Evolutionary conservation across 2,329 filamentous ascomycete species (phyloP).

Genomic region (Leptographium lundbergii): DNA sequence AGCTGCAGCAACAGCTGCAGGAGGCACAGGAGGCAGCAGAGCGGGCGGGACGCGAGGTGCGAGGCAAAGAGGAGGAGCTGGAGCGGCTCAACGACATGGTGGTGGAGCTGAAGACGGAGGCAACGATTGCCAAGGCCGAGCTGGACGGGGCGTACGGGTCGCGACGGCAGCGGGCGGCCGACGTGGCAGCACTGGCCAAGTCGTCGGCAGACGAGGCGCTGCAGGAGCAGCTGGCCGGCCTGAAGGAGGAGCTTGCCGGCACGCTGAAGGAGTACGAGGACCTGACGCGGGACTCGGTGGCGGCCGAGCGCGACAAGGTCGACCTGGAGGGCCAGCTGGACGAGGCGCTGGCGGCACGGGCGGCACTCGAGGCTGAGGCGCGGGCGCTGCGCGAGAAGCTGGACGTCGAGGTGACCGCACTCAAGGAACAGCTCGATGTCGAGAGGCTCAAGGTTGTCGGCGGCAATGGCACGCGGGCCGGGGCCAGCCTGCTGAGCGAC

Average conservation of each 20-base stretch:
- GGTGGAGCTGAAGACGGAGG: slow-evolving; percentile 48
- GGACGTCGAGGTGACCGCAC: slow-evolving; percentile 28
- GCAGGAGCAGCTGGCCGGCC: slow-evolving; percentile 32
- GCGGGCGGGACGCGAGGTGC: slow-evolving; percentile 16
- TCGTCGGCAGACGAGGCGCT: slow-evolving; percentile 34
- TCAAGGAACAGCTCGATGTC: slow-evolving; percentile 39
- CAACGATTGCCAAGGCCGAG: slow-evolving; percentile 48
- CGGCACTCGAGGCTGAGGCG: slow-evolving; percentile 26
- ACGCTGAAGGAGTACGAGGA: slow-evolving; percentile 40
- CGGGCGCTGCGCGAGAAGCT: slow-evolving; percentile 23
- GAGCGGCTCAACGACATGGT: slow-evolving; percentile 38
- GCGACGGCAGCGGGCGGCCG: slow-evolving; percentile 44
- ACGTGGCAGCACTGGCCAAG: slow-evolving; percentile 40
- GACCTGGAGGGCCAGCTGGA: slow-evolving; percentile 30
- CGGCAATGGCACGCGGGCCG: slow-evolving; percentile 25
- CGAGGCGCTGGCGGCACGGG: slow-evolving; percentile 22
- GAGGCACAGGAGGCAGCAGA: slow-evolving; percentile 12
- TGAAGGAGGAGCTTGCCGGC: slow-evolving; percentile 36
- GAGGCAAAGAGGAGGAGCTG: slow-evolving; percentile 30
- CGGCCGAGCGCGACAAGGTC: slow-evolving; percentile 36
- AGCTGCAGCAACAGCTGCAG: neutral
- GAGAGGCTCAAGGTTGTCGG: slow-evolving; percentile 30
- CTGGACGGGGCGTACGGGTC: slow-evolving; percentile 49
- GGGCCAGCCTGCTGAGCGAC: slow-evolving; percentile 41
- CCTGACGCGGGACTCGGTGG: slow-evolving; percentile 39